Evolutionary conservation across 2,329 filamentous ascomycete genomes (phyloP), one percentile per base, ranked within the genome.

Genomic region (Alternaria sp.): DNA sequence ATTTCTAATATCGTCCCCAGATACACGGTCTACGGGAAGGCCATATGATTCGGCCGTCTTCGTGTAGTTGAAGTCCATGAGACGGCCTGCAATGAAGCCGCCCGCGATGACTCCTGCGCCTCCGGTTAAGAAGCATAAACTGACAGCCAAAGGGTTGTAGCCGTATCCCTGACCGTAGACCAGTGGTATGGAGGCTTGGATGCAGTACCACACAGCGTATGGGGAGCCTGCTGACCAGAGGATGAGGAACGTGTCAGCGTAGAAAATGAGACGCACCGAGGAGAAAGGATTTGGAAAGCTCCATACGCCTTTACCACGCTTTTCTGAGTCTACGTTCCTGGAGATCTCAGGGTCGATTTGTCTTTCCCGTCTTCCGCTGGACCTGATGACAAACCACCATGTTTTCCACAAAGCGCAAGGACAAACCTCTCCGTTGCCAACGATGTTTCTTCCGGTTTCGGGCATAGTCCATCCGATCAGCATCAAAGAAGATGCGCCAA

Each of bases 291-390:
- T n/a, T 8, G 21, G 45, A 26, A 25, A 47, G 21, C 21, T n/a
- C 21, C 45, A n/a, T 1, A 37, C 33, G 7, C 33, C 33, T 37
- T 37, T 37, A n/a, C 33, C 15, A 37, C 33, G 0, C 14, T 37
- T 37, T 1, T n/a, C 33, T 0, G 33, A n/a, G 33, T n/a, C 0
- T 37, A 37, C 33, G 33, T 37, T 5, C 0, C 15, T 37, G 33
- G 15, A n/a, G 33, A 0, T 0, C 33, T 37, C 15, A 0, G 0
- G 6, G 33, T 9, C 33, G 33, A 1, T 9, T 1, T 37, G 33
- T 37, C 33, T 37, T 37, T 37, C 33, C 0, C 15, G 33, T 37
- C 33, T 37, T n/a, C 33, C 14, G 15, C 8, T 37, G 4, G 14
- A n/a, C 33, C 33, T 37, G 15, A 37, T 5, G 33, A 37, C 15